A percentile compares a stretch with the other conserved stretches of the same genome.
phyloP scores from a whole-genome alignment of 257 asterid genomes.

The Eucommia ulmoides region DNA sequence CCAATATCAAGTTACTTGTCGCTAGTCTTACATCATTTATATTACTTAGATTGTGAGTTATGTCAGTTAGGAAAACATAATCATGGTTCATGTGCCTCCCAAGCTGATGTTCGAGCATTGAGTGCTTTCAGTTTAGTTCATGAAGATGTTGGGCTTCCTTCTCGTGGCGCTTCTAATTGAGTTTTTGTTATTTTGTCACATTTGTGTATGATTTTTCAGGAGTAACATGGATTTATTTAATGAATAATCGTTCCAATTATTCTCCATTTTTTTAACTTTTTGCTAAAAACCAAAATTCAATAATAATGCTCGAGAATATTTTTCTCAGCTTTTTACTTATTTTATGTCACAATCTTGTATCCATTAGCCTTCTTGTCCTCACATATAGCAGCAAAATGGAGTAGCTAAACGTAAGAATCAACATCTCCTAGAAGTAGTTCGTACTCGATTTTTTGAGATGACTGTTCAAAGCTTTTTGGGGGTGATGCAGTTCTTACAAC shows the following conservation, averaged over 20 bases:
- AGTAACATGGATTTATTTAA: neutral
- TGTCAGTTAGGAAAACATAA: neutral
- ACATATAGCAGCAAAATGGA: too few relatives aligned
- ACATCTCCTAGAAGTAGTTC: too few relatives aligned
- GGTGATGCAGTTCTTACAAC: too few relatives aligned
- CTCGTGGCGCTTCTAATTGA: neutral
- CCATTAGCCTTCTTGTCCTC: too few relatives aligned
- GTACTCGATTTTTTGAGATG: too few relatives aligned
- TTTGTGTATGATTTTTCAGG: neutral
- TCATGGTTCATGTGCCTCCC: neutral
- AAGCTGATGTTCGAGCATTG: neutral
- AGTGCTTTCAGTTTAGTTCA: neutral
- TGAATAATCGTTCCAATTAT: neutral
- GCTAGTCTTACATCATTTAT: neutral
- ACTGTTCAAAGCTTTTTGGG: too few relatives aligned
- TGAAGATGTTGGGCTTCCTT: neutral
- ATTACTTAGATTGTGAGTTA: neutral
- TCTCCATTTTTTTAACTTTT: slow-evolving; percentile 2
- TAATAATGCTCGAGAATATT: too few relatives aligned
- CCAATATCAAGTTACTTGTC: neutral
- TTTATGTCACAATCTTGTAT: too few relatives aligned
- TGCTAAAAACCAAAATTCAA: too few relatives aligned
- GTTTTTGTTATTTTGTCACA: neutral
- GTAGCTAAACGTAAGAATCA: too few relatives aligned
- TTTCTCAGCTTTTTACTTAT: too few relatives aligned